phyloP scores from a whole-genome alignment of 805 yeast genomes.

The Hanseniaspora taiwanica region DNA sequence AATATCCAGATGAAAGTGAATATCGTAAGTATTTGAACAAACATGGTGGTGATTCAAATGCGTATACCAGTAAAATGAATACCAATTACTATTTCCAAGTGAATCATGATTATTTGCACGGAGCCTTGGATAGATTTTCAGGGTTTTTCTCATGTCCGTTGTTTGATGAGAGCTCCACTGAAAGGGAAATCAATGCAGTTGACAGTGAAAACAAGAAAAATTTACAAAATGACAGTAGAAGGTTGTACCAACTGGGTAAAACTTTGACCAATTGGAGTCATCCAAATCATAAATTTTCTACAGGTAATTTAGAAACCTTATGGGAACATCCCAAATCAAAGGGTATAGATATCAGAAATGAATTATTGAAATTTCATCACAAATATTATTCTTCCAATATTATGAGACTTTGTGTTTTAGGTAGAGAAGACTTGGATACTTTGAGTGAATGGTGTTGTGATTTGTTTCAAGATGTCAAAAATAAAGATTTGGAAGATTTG shows the following conservation, averaged over 20 bases:
- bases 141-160: constrained; percentile 85
- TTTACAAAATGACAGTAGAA: constrained; percentile 80
- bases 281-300: constrained; percentile 78
- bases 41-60: constrained; percentile 84
- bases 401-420: constrained; percentile 77
- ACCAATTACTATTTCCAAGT: constrained; percentile 89
- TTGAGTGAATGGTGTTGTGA: constrained; percentile 59
- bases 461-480: constrained; percentile 50
- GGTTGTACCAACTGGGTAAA: constrained; percentile 75
- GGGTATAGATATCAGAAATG: constrained; percentile 69
- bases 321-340: constrained; percentile 45
- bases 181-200: constrained; percentile 86
- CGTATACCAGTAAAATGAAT: constrained; percentile 78
- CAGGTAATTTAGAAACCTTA: constrained; percentile 74
- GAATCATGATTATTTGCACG: constrained; percentile 58
- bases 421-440: constrained; percentile 64
- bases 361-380: constrained; percentile 60
- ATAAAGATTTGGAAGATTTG: constrained; percentile 24
- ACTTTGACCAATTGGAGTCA: constrained; percentile 58
- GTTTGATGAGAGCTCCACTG: constrained; percentile 61
- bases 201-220: constrained; percentile 94
- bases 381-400: constrained; percentile 70
- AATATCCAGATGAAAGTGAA: constrained; percentile 69
- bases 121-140: constrained; percentile 84
- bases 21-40: constrained; percentile 62